Base-by-base conservation (phyloP, 306 rosid species). In the Amphicarpaea edgeworthii region DNA sequence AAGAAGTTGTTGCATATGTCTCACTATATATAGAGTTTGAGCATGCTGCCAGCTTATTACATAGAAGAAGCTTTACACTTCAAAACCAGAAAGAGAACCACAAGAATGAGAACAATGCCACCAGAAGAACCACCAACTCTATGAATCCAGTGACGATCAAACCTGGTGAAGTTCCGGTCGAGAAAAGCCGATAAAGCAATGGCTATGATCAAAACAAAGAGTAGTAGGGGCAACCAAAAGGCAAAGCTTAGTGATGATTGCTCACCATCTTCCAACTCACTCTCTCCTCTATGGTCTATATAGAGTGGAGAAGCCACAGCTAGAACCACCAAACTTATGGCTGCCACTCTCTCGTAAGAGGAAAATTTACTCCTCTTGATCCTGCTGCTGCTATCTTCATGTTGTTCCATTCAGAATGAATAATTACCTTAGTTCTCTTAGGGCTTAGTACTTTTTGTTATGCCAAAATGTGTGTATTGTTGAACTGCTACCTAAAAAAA, bases 71-170 rank as follows among this genome's bases (percentile, higher is more conserved):
- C 87, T 83, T 83, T 90, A 63, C 78, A 90, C 86, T 85, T 94
- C 83, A 92, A 79, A 79, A 95, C 87, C 17, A 95, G 76, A 54
- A 90, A 88, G 69, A 95, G 97, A 79, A 95, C 50, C 54, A 89
- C 10, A 61, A 95, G 92, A 75, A 87, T 78, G 9, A 87, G n/a
- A 19, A 89, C 59, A 53, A 92, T 88, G 57, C 99, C 98, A 45
- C 88, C 83, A 19, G 98, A 90, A 78, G 99, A 92, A 82, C 99
- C 98, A 42, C 93, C 96, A 72, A 89, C 93, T 76, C 98, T 88
- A 73, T 92, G 92, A 79, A 95, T 92, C 97, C 97, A 95, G 45
- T 89, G 15, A 41, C 88, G 93, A 83, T 92, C 99, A 37, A 88
- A 89, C 86, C 93, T 89, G 77, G 93, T 84, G 53, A 81, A 77